These are phyloP conservation scores for Cercis canadensis DNA, from an alignment of 306 rosid species.

Conservation along the genomic window DNA sequence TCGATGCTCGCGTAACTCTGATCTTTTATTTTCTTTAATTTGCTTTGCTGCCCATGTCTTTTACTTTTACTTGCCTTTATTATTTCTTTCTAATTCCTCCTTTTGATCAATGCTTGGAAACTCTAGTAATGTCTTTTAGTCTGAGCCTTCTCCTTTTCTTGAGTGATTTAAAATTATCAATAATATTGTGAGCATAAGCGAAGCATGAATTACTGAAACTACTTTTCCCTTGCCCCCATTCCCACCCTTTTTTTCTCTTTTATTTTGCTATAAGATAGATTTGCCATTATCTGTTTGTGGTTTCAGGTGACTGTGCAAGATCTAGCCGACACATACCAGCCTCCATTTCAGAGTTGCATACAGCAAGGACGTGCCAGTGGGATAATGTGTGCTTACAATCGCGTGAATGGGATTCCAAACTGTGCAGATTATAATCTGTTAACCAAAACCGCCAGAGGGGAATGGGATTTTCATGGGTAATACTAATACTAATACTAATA, in stretches of 20 bases:
- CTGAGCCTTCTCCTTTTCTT: too few relatives aligned
- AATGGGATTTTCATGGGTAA: conserved; percentile 88
- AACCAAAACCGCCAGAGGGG: conserved; percentile 58
- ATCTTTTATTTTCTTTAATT: background rate
- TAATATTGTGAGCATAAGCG: too few relatives aligned
- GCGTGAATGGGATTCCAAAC: conserved; percentile 85
- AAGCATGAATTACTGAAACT: too few relatives aligned
- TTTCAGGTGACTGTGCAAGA: conserved; percentile 81
- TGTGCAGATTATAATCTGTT: conserved; percentile 81
- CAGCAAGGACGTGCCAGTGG: conserved; percentile 79
- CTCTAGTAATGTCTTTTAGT: too few relatives aligned
- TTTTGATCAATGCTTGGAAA: too few relatives aligned
- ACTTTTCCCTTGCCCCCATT: background rate
- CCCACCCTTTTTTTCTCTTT: background rate
- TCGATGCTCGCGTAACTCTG: conserved; percentile 69
- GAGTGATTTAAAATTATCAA: too few relatives aligned
- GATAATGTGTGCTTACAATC: conserved; percentile 92
- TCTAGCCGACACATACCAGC: conserved; percentile 86
- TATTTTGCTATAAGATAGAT: background rate
- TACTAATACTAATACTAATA: conserved; percentile 15
- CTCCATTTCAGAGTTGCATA: conserved; percentile 84
- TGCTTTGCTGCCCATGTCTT: background rate
- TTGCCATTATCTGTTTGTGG: background rate
- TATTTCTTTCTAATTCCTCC: background rate
- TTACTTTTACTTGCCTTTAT: too few relatives aligned